These are phyloP conservation scores for Sphagnum magellanicum DNA, from an alignment of 228 moss, liverwort and hornwort species.

Conservation along the genomic window DNA sequence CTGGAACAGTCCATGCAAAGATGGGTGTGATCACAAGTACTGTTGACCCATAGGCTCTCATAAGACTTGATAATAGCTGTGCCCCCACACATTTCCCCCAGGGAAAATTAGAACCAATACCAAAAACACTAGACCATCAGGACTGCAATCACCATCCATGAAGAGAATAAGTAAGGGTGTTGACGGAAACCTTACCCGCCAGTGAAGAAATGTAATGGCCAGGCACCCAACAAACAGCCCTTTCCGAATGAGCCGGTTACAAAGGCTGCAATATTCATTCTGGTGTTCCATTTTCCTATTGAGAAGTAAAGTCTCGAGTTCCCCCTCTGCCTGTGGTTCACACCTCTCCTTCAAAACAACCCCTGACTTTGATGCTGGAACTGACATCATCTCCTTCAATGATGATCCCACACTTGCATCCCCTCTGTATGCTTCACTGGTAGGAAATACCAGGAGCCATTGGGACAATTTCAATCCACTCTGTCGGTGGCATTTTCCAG, in stretches of 20 bases:
- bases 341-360: conserved; percentile 4
- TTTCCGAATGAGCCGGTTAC: conserved; percentile 51
- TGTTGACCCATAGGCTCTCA: conserved; percentile 65
- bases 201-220: conserved; percentile 20
- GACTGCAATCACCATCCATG: too few species aligned
- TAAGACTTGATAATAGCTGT: conserved; percentile 73
- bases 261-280: conserved; percentile 26
- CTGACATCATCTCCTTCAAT: not conserved
- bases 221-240: conserved; percentile 52
- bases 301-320: conserved; percentile 18
- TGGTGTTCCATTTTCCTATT: conserved; percentile 6
- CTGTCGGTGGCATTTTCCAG: conserved; percentile 16
- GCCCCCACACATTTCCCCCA: not conserved
- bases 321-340: conserved; percentile 11
- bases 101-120: too few species aligned
- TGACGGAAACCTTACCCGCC: not conserved
- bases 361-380: too few species aligned
- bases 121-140: too few species aligned
- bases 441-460: conserved; percentile 63
- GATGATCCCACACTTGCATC: not conserved
- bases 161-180: too few species aligned
- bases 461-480: conserved; percentile 21
- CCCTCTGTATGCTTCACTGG: too few species aligned
- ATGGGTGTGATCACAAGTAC: conserved; percentile 63
- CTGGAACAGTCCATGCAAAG: conserved; percentile 79